phyloP scores from a whole-genome alignment of 2,329 filamentous ascomycete species.

The Fusarium sp. region DNA sequence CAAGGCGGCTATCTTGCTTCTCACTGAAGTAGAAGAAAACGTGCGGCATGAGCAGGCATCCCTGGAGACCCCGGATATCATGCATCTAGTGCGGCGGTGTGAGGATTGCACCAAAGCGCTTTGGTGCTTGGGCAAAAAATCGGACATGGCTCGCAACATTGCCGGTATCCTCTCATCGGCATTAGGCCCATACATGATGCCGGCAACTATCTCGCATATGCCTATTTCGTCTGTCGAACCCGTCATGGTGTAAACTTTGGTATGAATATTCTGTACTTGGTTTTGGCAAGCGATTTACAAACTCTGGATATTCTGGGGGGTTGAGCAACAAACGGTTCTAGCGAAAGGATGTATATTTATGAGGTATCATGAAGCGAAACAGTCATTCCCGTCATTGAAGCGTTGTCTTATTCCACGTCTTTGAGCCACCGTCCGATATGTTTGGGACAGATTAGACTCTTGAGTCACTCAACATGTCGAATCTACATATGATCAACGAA shows the following conservation, averaged over 20 bases:
- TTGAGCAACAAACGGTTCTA: conserved; percentile 7
- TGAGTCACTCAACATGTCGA: neutral
- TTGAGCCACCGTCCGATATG: conserved; percentile 1
- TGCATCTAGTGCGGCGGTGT: conserved; percentile 49
- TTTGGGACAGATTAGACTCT: neutral
- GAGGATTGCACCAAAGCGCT: conserved; percentile 62
- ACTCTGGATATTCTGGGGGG: conserved; percentile 6
- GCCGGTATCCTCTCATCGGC: conserved; percentile 41
- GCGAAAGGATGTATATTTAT: conserved; percentile 26
- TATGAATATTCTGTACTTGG: conserved; percentile 1
- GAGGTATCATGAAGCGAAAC: conserved; percentile 12
- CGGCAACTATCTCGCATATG: conserved; percentile 29
- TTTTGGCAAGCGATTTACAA: conserved; percentile 3
- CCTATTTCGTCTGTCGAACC: conserved; percentile 25
- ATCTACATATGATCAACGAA: neutral
- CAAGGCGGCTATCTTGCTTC: conserved; percentile 53
- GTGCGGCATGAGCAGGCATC: conserved; percentile 40
- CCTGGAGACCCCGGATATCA: conserved; percentile 35
- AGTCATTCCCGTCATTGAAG: conserved; percentile 14
- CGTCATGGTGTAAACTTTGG: conserved; percentile 26
- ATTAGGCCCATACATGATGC: conserved; percentile 40
- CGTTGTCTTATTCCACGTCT: neutral
- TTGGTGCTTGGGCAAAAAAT: conserved; percentile 64
- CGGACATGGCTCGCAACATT: conserved; percentile 55
- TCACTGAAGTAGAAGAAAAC: conserved; percentile 49